A percentile compares a stretch with the other conserved stretches of the same genome.
These are phyloP conservation scores for Russula vinacea DNA, from an alignment of 768 basidiomycete genomes.

Conservation along the genomic window DNA sequence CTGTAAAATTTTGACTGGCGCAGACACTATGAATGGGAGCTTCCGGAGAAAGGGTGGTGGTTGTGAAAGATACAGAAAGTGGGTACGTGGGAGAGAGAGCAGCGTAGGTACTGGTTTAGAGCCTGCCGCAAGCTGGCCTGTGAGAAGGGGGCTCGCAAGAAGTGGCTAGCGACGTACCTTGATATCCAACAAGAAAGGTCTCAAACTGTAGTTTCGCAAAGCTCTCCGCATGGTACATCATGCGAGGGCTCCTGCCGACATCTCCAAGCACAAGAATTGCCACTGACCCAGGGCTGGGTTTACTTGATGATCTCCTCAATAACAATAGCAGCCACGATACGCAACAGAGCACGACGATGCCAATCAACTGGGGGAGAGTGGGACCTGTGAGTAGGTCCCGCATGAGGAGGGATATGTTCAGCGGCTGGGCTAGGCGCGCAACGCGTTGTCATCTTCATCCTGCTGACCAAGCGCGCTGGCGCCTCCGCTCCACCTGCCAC, in stretches of 20 bases:
- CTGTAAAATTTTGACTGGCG: conserved; percentile 74
- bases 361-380: conserved; percentile 4
- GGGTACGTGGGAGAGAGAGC: conserved; percentile 59
- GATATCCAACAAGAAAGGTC: conserved; percentile 82
- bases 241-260: conserved; percentile 91
- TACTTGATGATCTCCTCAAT: neutral
- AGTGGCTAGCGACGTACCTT: conserved; percentile 49
- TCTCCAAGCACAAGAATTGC: conserved; percentile 92
- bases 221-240: conserved; percentile 98
- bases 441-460: neutral
- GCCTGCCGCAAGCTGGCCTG: conserved; percentile 43
- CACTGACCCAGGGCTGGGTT: conserved; percentile 58
- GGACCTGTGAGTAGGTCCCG: neutral
- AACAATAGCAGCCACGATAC: conserved; percentile 20
- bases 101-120: conserved; percentile 75
- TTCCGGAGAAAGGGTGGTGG: conserved; percentile 52
- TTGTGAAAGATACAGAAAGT: conserved; percentile 63
- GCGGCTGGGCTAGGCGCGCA: too few species aligned
- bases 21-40: conserved; percentile 67
- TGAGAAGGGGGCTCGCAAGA: neutral
- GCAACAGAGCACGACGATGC: neutral
- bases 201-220: conserved; percentile 77
- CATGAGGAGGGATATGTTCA: conserved; percentile 6
- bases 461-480: conserved; percentile 17
- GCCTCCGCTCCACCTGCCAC: neutral